phyloP scores from a whole-genome alignment of 805 yeast genomes.

The Pichia deserticola region DNA sequence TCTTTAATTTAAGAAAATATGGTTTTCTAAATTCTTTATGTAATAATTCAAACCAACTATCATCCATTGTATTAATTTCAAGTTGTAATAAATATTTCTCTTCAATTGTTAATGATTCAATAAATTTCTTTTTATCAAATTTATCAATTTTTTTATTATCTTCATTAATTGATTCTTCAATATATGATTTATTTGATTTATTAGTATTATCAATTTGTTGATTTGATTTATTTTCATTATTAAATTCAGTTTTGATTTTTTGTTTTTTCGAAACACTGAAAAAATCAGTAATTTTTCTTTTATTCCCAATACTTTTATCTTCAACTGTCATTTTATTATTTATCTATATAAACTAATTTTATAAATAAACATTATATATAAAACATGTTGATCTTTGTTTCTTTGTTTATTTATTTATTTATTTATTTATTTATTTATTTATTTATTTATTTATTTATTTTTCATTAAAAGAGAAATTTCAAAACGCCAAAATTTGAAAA shows the following conservation, averaged over 20 bases:
- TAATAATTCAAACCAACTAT: conserved; percentile 69
- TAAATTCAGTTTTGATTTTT: not conserved
- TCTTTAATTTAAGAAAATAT: conserved; percentile 68
- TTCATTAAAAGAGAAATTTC: too few species aligned
- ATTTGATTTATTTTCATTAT: not conserved
- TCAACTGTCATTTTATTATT: not conserved
- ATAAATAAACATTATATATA: too few species aligned
- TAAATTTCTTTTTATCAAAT: conserved; percentile 39
- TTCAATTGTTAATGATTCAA: conserved; percentile 39
- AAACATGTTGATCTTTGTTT: too few species aligned
- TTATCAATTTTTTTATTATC: not conserved
- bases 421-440: too few species aligned
- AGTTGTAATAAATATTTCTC: conserved; percentile 45
- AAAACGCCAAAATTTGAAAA: too few species aligned
- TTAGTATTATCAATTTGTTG: not conserved
- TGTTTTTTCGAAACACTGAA: conserved; percentile 10
- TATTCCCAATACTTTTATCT: not conserved
- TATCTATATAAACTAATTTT: too few species aligned
- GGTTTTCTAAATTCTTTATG: conserved; percentile 74
- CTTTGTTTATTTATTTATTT: too few species aligned
- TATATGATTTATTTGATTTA: too few species aligned
- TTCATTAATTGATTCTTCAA: too few species aligned
- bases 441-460: too few species aligned
- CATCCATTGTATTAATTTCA: conserved; percentile 66
- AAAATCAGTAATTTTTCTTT: conserved; percentile 14